These are phyloP conservation scores for Podospora appendiculata DNA, from an alignment of 495 filamentous ascomycete genomes.

Conservation along the genomic window DNA sequence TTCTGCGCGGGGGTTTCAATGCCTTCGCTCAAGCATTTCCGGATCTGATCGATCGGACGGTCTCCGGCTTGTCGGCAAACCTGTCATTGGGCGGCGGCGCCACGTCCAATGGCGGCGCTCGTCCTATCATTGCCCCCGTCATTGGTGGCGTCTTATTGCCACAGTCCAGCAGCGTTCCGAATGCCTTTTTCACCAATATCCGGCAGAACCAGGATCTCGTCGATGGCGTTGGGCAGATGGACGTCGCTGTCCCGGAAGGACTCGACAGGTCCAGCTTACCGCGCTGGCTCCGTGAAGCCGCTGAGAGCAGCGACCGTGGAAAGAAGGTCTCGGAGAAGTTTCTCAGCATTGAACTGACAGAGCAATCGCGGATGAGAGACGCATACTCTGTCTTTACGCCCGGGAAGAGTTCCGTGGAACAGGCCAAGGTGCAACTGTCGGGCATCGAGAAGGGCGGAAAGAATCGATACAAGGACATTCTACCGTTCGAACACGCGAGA, in stretches of 20 bases:
- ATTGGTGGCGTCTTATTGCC: conserved; percentile 85
- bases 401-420: background rate
- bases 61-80: conserved; percentile 30
- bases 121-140: conserved; percentile 58
- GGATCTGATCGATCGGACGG: conserved; percentile 38
- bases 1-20: conserved; percentile 57
- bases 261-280: conserved; percentile 56
- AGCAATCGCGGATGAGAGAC: conserved; percentile 85
- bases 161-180: conserved; percentile 52
- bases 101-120: conserved; percentile 13
- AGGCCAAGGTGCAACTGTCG: conserved; percentile 50
- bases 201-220: conserved; percentile 95
- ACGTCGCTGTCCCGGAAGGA: conserved; percentile 59
- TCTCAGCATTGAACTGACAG: conserved; percentile 70
- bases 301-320: conserved; percentile 60
- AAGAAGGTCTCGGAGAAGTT: conserved; percentile 78
- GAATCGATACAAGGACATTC: conserved; percentile 96
- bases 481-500: conserved; percentile 90
- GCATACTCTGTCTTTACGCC: conserved; percentile 61
- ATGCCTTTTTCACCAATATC: conserved; percentile 94
- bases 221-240: conserved; percentile 86
- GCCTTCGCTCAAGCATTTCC: conserved; percentile 42
- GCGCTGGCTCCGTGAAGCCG: conserved; percentile 65
- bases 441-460: conserved; percentile 92
- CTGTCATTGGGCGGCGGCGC: conserved; percentile 22